These are phyloP conservation scores for Starmerella vaccinii DNA, from an alignment of 805 yeast genomes.

Conservation along the genomic window DNA sequence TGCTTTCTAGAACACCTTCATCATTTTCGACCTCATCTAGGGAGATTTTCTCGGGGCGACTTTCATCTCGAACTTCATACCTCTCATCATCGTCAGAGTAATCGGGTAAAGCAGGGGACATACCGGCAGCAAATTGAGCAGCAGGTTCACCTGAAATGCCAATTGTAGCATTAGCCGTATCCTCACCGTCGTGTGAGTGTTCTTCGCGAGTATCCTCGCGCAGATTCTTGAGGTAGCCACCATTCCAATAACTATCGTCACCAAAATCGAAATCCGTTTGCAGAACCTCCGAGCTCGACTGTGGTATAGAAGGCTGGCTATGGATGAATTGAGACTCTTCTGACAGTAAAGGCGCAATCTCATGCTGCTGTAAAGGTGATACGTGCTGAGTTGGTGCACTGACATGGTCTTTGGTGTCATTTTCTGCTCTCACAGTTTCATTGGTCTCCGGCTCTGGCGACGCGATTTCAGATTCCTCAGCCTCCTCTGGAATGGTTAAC, in stretches of 20 bases:
- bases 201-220: neutral
- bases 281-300: constrained; percentile 2
- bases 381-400: neutral
- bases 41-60: neutral
- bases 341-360: neutral
- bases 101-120: constrained; percentile 6
- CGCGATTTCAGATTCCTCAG: constrained; percentile 11
- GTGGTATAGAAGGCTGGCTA: constrained; percentile 1
- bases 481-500: constrained; percentile 15
- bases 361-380: neutral
- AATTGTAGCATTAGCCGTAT: constrained; percentile 6
- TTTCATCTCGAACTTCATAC: neutral
- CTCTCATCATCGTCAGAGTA: neutral
- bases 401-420: too few species aligned
- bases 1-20: neutral
- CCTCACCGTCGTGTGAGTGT: neutral
- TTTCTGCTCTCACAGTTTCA: neutral
- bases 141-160: constrained; percentile 16
- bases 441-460: neutral
- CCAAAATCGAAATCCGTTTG: constrained; percentile 9
- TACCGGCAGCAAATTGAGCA: constrained; percentile 15
- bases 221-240: neutral
- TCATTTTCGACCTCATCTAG: neutral
- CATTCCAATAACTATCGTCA: constrained; percentile 13
- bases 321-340: constrained; percentile 1